phyloP scores from a whole-genome alignment of 108 stramenopile genomes.

The Fragilaria radians region DNA sequence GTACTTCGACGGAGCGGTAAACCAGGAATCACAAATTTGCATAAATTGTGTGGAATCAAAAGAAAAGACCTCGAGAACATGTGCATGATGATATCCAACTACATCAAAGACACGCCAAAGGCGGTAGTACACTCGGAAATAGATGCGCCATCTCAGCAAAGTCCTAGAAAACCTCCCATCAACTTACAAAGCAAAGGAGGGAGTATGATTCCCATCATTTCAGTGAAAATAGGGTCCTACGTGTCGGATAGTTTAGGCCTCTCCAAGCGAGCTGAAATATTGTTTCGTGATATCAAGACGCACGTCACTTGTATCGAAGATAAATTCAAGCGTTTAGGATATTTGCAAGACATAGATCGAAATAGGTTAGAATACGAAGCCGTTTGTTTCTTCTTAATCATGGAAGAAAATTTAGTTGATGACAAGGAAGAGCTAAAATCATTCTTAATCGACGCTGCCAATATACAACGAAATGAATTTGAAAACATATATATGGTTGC shows the following conservation, averaged over 20 bases:
- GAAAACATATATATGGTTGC: not conserved
- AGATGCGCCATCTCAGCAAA: not conserved
- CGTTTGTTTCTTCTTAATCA: slow-evolving; percentile 47
- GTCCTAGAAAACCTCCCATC: not conserved
- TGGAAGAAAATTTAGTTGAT: not conserved
- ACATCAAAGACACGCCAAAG: not conserved
- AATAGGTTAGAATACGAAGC: slow-evolving; percentile 45
- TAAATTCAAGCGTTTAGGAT: slow-evolving; percentile 1
- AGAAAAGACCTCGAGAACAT: slow-evolving; percentile 20
- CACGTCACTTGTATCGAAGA: not conserved
- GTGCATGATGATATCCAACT: slow-evolving; percentile 24
- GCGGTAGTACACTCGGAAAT: not conserved
- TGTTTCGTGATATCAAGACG: slow-evolving; percentile 8
- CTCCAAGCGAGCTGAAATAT: slow-evolving; percentile 17
- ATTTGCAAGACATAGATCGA: slow-evolving; percentile 29
- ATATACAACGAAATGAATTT: not conserved
- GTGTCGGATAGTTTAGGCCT: slow-evolving; percentile 22
- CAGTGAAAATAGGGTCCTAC: slow-evolving; percentile 28
- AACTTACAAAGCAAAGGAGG: not conserved
- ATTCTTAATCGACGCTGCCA: not conserved
- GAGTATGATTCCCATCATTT: slow-evolving; percentile 18
- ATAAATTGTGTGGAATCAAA: slow-evolving; percentile 10
- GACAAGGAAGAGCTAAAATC: not conserved
- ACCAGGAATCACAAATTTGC: not conserved
- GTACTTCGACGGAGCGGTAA: slow-evolving; percentile 9